Evolutionary conservation across 192 early-diverging fungal species (phyloP).

Genomic region (Podochytrium sp.): DNA sequence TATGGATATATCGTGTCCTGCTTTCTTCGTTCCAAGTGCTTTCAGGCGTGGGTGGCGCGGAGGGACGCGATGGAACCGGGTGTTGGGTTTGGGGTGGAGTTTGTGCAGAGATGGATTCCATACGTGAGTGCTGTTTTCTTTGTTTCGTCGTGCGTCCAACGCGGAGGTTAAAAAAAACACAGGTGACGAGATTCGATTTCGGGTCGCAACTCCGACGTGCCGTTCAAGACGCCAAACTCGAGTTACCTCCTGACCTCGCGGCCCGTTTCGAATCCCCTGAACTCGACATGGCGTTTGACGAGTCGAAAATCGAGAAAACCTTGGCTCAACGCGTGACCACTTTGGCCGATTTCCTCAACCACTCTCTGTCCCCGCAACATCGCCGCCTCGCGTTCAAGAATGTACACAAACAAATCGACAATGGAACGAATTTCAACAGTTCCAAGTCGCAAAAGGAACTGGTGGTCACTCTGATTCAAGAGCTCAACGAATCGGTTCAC

Average conservation of each 20-base stretch:
- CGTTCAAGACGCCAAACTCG: background rate
- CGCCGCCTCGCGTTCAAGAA: background rate
- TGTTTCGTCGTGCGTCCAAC: background rate
- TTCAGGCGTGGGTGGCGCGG: too few relatives aligned
- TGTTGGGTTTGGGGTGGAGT: background rate
- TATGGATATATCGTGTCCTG: background rate
- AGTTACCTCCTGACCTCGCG: background rate
- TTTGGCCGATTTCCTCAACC: background rate
- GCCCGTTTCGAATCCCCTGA: background rate
- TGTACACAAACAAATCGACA: background rate
- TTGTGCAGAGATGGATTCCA: background rate
- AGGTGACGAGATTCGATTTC: background rate
- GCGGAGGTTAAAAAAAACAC: background rate
- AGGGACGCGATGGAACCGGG: too few relatives aligned
- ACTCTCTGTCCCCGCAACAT: background rate
- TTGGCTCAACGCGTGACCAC: background rate
- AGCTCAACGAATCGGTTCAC: background rate
- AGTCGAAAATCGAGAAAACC: background rate
- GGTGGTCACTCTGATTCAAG: background rate
- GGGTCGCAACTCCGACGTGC: background rate
- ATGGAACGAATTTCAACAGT: background rate
- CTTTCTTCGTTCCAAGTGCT: too few relatives aligned
- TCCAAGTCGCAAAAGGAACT: background rate
- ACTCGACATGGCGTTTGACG: background rate
- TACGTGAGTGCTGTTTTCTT: background rate